Percentiles rank a stretch among this genome's conserved stretches.
These are phyloP conservation scores for Wallacemonas sp. DNA, from an alignment of 208 protist genomes.

Conservation along the genomic window DNA sequence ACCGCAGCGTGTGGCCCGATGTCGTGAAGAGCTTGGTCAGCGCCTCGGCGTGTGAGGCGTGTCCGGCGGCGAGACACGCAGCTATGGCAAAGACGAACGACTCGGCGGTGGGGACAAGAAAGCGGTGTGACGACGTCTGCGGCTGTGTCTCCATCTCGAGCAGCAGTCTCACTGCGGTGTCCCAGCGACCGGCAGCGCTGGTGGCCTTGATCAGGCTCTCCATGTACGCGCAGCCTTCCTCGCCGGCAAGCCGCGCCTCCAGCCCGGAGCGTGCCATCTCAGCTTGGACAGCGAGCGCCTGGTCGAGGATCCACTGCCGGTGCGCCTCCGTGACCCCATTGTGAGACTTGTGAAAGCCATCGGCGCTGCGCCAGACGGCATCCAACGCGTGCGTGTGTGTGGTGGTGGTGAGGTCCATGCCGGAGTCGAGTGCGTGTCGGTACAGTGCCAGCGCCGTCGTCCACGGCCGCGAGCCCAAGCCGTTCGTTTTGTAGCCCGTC, in stretches of 20 bases:
- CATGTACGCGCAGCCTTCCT: constrained; percentile 75
- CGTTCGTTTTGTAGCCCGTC: constrained; percentile 71
- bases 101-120: constrained; percentile 77
- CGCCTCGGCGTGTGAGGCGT: constrained; percentile 53
- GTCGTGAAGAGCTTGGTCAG: constrained; percentile 38
- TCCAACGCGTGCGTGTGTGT: constrained; percentile 77
- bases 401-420: constrained; percentile 54
- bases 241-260: constrained; percentile 41
- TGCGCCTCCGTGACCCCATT: constrained; percentile 18
- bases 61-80: constrained; percentile 54
- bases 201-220: constrained; percentile 73
- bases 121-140: constrained; percentile 38
- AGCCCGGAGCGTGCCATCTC: constrained; percentile 13
- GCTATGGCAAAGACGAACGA: constrained; percentile 72
- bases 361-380: constrained; percentile 77
- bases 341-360: constrained; percentile 56
- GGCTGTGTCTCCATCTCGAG: constrained; percentile 40
- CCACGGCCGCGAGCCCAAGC: constrained; percentile 77
- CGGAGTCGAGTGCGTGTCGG: constrained; percentile 31
- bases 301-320: constrained; percentile 16
- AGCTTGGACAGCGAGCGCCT: constrained; percentile 29
- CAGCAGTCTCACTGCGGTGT: constrained; percentile 54
- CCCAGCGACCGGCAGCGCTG: constrained; percentile 53
- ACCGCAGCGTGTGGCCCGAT: constrained; percentile 46
- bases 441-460: constrained; percentile 57